Percentiles rank a stretch among this genome's conserved stretches.
Evolutionary conservation across 768 basidiomycete genomes (phyloP).

Genomic region (Rhizopogon salebrosus): DNA sequence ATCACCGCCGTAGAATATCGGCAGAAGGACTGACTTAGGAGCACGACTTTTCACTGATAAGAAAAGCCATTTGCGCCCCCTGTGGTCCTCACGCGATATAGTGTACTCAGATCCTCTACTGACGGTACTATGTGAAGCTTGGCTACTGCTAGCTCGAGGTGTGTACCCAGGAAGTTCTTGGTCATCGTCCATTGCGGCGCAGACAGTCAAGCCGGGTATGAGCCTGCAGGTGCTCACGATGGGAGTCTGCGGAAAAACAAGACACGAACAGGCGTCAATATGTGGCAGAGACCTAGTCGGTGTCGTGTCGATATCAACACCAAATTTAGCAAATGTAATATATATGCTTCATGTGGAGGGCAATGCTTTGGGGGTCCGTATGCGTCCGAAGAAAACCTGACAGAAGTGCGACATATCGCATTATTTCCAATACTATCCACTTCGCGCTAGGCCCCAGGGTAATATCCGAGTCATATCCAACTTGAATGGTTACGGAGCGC

Average conservation of each 20-base stretch:
- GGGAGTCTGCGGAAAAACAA: not conserved
- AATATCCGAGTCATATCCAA: too few species aligned
- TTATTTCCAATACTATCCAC: too few species aligned
- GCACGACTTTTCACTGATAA: conserved; percentile 43
- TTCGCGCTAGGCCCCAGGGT: too few species aligned
- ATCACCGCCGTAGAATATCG: conserved; percentile 47
- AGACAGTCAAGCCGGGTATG: too few species aligned
- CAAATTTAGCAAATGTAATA: too few species aligned
- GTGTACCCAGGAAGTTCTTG: conserved; percentile 16
- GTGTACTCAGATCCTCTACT: conserved; percentile 26
- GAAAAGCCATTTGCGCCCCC: conserved; percentile 39
- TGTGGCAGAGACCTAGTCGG: too few species aligned
- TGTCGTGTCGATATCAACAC: too few species aligned
- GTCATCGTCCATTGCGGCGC: conserved; percentile 1
- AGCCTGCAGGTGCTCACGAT: not conserved
- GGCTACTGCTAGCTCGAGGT: conserved; percentile 1
- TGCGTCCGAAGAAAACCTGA: too few species aligned
- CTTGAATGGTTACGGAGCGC: too few species aligned
- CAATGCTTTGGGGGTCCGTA: too few species aligned
- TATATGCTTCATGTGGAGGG: too few species aligned
- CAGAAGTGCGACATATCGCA: too few species aligned
- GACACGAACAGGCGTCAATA: not conserved
- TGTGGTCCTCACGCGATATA: conserved; percentile 38
- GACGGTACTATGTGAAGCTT: not conserved
- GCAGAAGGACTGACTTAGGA: conserved; percentile 31